Base-by-base conservation (phyloP, 768 basidiomycete genomes). In the Lenzites betulinus region DNA sequence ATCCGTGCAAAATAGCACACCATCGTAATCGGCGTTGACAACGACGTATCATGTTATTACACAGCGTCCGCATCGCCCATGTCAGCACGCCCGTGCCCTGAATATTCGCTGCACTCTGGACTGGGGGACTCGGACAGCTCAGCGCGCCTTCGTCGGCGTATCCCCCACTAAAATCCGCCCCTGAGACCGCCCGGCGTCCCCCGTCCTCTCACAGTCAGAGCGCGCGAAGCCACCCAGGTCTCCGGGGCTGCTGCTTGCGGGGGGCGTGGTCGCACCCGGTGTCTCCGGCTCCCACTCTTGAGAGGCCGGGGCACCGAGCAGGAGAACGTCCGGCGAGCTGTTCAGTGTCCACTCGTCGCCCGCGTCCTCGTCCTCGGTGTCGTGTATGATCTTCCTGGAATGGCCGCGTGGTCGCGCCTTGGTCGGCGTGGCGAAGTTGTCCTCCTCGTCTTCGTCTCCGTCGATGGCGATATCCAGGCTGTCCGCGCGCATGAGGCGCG, bases 341-440 rank as follows among this genome's bases (percentile, higher is more conserved):
- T 39, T 43, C 25, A 71, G 33, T 33, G 47, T 67, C 70, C 69
- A 69, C 25, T 69, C 69, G 30, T 64, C 65, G 18, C 65, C 69
- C 39, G 65, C 67, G 36, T 59, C 67, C 23, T 66, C 70, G n/a
- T 61, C 66, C 47, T 66, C 60, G 9, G 51, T 28, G 42, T 46
- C 54, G 8, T 58, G 20, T 44, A 53, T 20, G 35, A 56, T 51
- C 16, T 52, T 63, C 51, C 52, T 28, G 1, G 50, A 33, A 13
- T 15, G 36, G 33, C 38, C 12, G 18, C 35, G 33, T 20, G 52
- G 39, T 42, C 58, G 46, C 13, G 48, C 46, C 38, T 54, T 58
- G 25, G 61, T 63, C 12, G 61, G 61, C 7, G 61, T 59, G 9
- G 43, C 58, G 22, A 59, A 35, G 18, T 48, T 33, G 11, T 33